Evolutionary conservation across 192 early-diverging fungal genomes (phyloP).

Genomic region (Lobosporangium transversale): DNA sequence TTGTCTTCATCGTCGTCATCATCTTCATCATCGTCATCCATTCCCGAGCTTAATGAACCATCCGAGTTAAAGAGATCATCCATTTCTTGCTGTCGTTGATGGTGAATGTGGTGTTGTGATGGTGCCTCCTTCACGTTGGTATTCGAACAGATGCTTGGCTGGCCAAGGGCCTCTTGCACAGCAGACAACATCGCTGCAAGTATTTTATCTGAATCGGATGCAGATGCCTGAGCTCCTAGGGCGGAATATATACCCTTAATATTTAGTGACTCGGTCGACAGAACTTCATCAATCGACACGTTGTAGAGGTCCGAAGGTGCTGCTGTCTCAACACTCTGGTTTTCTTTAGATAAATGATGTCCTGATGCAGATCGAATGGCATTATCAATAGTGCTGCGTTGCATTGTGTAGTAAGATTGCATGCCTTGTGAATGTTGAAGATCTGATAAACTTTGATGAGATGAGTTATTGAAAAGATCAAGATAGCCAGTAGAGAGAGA

Average conservation of each 20-base stretch:
- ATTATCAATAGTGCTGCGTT: background rate
- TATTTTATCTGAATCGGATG: background rate
- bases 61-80: background rate
- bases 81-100: background rate
- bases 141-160: too few species aligned
- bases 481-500: background rate
- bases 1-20: background rate
- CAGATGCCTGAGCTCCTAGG: background rate
- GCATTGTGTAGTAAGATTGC: background rate
- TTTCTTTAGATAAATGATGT: background rate
- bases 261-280: constrained; percentile 20
- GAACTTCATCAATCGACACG: constrained; percentile 20
- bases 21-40: background rate
- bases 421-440: background rate
- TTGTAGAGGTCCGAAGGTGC: constrained; percentile 36
- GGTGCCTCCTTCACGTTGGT: too few species aligned
- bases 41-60: too few species aligned
- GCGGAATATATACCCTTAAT: background rate
- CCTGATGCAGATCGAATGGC: constrained; percentile 6
- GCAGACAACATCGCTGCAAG: background rate
- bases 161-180: background rate
- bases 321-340: constrained; percentile 15
- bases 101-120: background rate
- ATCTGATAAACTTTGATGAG: constrained; percentile 15
- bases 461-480: constrained; percentile 27